Evolutionary conservation across 495 filamentous ascomycete species (phyloP), one percentile per base, ranked within the genome.

Genomic region (Talaromyces adpressus): DNA sequence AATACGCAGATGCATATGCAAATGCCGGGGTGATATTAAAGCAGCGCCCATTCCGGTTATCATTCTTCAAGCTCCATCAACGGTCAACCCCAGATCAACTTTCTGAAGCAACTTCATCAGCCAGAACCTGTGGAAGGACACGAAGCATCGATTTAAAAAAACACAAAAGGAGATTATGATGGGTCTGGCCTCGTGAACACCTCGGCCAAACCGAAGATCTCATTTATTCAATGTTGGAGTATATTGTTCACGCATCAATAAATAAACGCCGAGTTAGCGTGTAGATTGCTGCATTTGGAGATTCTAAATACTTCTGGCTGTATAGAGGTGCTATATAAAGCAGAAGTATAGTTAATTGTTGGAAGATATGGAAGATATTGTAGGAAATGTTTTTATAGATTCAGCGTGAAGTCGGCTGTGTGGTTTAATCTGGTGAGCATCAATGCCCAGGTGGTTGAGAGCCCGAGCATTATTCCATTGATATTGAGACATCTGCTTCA

Each of bases 231-330:
- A 11, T 27, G 25, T 27, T 27, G 27, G 27, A 54, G 29, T 54
- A 54, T 23, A 23, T 39, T 45, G 58, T 49, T 61, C 58, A 61
- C 58, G 49, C 58, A 61, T 61, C 58, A 61, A 6, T 47, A 59
- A 59, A 36, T 59, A 39, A 39, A 39, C 34, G 34, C 34, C 34
- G 34, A 39, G 12, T 20, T 18, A 8, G n/a, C 41, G n/a, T 20
- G 4, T 11, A 39, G 41, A 47, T 47, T 47, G 20, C 41, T 14
- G 16, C 16, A 47, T 47, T 18, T 11, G 41, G 41, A 47, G 14
- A 47, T 47, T 3, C 14, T 3, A 2, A 18, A 1, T 47, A 14
- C 11, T 39, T 11, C 34, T 16, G 12, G 8, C 9, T 39, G 34
- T 39, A 39, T 39, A 14, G 14, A 39, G 12, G 14, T 39, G 34